Percentiles rank a stretch among this genome's conserved stretches.
Evolutionary conservation across 139 green algal genomes (phyloP).

Genomic region (Asterochloris sp.): DNA sequence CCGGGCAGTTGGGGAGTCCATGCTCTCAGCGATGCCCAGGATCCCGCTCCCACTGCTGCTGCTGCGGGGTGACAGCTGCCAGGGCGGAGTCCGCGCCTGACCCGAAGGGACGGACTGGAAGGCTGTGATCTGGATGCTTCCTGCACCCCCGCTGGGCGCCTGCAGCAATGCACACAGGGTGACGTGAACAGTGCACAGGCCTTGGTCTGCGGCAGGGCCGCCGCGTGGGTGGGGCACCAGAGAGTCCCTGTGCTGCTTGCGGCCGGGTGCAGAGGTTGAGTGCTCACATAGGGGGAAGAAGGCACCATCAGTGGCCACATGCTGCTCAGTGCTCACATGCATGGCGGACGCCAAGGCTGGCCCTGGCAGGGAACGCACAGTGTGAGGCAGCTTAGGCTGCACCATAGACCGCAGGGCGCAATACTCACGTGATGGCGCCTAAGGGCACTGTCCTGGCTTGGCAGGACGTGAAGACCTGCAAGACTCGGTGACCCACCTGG

Average conservation of each 20-base stretch:
- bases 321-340: background rate
- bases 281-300: background rate
- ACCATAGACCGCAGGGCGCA: no score
- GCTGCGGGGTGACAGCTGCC: background rate
- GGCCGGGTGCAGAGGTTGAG: background rate
- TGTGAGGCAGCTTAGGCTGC: background rate
- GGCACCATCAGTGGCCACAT: background rate
- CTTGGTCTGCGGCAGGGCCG: background rate
- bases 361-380: no score
- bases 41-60: background rate
- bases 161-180: background rate
- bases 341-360: background rate
- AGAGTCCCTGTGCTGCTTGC: background rate
- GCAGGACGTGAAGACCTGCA: background rate
- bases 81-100: background rate
- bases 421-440: background rate
- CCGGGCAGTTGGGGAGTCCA: conserved; percentile 5
- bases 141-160: conserved; percentile 2
- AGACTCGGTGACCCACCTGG: background rate
- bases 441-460: background rate
- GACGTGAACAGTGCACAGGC: background rate
- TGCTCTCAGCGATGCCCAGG: background rate
- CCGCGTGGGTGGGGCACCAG: background rate
- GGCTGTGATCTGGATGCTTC: conserved; percentile 38
- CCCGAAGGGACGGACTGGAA: conserved; percentile 41